These are phyloP conservation scores for Bolboschoenus planiculmis DNA, from an alignment of 176 grass and related monocot genomes.

Conservation along the genomic window DNA sequence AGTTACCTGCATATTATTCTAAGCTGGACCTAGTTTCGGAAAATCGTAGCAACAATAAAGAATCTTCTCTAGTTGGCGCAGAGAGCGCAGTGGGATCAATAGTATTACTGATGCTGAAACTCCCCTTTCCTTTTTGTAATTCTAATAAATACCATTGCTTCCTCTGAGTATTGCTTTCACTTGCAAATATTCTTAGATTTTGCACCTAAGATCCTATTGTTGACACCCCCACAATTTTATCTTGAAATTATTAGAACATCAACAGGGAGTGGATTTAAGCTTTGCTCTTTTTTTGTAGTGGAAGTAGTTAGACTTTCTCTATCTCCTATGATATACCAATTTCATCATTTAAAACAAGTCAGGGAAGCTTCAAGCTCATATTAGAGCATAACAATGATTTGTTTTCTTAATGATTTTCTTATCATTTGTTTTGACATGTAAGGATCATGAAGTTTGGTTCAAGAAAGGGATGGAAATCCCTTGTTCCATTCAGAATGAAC, in stretches of 20 bases:
- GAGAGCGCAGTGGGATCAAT: background rate
- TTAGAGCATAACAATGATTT: background rate
- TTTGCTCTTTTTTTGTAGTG: background rate
- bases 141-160: background rate
- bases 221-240: background rate
- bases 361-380: background rate
- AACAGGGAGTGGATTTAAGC: background rate
- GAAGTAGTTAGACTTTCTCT: background rate
- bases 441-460: conserved; percentile 80
- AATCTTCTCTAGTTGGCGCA: background rate
- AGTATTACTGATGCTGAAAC: background rate
- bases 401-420: background rate
- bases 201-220: background rate
- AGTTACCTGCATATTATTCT: background rate
- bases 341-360: background rate
- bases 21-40: background rate
- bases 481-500: conserved; percentile 57
- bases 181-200: background rate
- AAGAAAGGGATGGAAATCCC: conserved; percentile 92
- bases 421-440: conserved; percentile 26
- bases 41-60: background rate
- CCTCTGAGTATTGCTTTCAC: background rate
- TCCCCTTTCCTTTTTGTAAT: background rate
- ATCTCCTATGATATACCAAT: background rate
- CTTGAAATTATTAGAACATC: background rate